These are phyloP conservation scores for Quercus dentata DNA, from an alignment of 306 rosid species.

Conservation along the genomic window DNA sequence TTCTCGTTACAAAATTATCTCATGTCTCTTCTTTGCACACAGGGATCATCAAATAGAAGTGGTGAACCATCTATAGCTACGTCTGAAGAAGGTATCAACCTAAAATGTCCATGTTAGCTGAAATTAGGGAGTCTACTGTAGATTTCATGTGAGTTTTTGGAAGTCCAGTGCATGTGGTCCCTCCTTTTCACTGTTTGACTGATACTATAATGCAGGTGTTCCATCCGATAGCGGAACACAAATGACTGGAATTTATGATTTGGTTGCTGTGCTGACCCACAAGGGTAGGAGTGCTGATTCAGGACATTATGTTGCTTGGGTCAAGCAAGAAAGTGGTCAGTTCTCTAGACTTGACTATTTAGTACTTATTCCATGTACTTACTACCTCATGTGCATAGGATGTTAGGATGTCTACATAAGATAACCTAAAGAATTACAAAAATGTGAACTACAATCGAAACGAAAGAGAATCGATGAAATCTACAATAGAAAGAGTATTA, in stretches of 20 bases:
- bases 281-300: constrained; percentile 99
- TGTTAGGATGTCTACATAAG: too few species aligned
- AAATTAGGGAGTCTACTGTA: not conserved
- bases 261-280: constrained; percentile 98
- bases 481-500: too few species aligned
- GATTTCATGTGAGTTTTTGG: not conserved
- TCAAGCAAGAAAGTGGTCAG: constrained; percentile 98
- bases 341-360: constrained; percentile 16
- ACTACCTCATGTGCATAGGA: too few species aligned
- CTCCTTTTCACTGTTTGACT: constrained; percentile 14
- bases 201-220: constrained; percentile 28
- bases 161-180: not conserved
- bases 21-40: constrained; percentile 24
- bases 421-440: too few species aligned
- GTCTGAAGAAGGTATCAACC: constrained; percentile 57
- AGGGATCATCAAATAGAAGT: constrained; percentile 75
- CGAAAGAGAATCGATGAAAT: not conserved
- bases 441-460: too few species aligned
- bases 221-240: constrained; percentile 57
- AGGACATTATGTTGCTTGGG: constrained; percentile 97
- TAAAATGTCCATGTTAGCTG: not conserved
- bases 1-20: not conserved
- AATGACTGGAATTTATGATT: constrained; percentile 89
- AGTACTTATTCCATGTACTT: constrained; percentile 7
- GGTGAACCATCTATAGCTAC: constrained; percentile 74